These are phyloP conservation scores for Quercus rubra DNA, from an alignment of 306 rosid species.

Conservation along the genomic window DNA sequence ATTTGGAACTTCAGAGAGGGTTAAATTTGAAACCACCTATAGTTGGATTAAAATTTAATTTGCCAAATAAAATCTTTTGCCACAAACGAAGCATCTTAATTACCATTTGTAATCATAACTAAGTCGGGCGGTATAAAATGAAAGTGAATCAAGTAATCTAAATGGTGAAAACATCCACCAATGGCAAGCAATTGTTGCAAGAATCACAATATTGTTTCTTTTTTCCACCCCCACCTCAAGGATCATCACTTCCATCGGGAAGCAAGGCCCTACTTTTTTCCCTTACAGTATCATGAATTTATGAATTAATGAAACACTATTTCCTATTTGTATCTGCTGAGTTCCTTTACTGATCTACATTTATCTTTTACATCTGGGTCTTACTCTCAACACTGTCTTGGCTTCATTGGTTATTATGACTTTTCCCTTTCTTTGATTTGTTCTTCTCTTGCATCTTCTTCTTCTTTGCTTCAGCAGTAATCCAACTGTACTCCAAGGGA, in stretches of 20 bases:
- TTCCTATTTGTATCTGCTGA: conserved; percentile 31
- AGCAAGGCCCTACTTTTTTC: conserved; percentile 14
- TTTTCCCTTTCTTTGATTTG: conserved; percentile 80
- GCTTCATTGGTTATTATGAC: conserved; percentile 48
- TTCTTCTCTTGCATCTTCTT: conserved; percentile 92
- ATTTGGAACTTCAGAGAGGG: no score
- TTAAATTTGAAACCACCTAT: no score
- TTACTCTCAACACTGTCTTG: conserved; percentile 10
- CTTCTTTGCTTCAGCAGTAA: conserved; percentile 79
- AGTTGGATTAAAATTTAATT: no score
- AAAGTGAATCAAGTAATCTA: conserved; percentile 18
- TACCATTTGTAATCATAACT: background rate
- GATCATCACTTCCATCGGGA: conserved; percentile 16
- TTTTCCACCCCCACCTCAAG: conserved; percentile 31
- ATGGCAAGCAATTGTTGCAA: conserved; percentile 19
- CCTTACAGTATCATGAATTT: conserved; percentile 29
- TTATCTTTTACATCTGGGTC: conserved; percentile 25
- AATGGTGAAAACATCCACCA: conserved; percentile 9
- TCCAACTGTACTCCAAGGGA: conserved; percentile 83
- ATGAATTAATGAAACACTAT: conserved; percentile 20
- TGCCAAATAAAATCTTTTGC: no score
- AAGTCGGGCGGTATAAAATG: background rate
- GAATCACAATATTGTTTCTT: conserved; percentile 23
- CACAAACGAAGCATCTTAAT: no score
- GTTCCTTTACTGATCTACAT: conserved; percentile 28